These are phyloP conservation scores for Alternaria sp. DNA, from an alignment of 2,329 filamentous ascomycete species.

Conservation along the genomic window DNA sequence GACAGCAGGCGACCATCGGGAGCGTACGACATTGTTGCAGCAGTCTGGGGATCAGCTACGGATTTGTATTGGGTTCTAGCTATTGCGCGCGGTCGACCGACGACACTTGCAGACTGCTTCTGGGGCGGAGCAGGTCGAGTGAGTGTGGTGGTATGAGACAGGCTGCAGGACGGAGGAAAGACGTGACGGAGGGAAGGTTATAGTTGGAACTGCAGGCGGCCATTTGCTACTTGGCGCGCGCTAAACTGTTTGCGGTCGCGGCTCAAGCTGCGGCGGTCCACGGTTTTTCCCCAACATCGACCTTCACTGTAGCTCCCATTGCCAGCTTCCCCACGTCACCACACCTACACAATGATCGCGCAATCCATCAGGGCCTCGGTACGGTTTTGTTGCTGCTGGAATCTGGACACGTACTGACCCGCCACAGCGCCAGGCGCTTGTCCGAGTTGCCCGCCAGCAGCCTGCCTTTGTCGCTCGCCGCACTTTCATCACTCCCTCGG, in stretches of 20 bases:
- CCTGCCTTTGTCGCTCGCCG: slow-evolving; percentile 64
- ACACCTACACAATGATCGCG: slow-evolving; percentile 62
- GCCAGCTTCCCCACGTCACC: slow-evolving; percentile 40
- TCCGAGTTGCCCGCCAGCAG: slow-evolving; percentile 67
- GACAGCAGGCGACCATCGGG: slow-evolving; percentile 51
- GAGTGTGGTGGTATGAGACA: slow-evolving; percentile 31
- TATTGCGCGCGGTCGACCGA: slow-evolving; percentile 24
- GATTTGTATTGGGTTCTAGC: slow-evolving; percentile 23
- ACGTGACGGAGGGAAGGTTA: neutral
- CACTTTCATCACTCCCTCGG: slow-evolving; percentile 69
- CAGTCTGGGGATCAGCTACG: slow-evolving; percentile 11
- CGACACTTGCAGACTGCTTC: slow-evolving; percentile 19
- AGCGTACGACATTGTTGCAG: slow-evolving; percentile 41
- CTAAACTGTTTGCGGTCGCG: slow-evolving; percentile 30
- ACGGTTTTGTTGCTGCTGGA: slow-evolving; percentile 37
- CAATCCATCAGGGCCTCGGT: slow-evolving; percentile 70
- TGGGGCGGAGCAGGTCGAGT: slow-evolving; percentile 24
- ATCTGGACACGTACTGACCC: slow-evolving; percentile 36
- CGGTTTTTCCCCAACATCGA: slow-evolving; percentile 29
- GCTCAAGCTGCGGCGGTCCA: slow-evolving; percentile 29
- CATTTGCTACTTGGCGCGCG: slow-evolving; percentile 17
- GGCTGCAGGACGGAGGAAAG: slow-evolving; percentile 16
- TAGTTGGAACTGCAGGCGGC: slow-evolving; percentile 12
- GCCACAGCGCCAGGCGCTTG: slow-evolving; percentile 66
- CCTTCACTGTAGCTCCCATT: slow-evolving; percentile 42